Base-by-base conservation (phyloP, 106 monocot species). In the Amphibolis antarctica region DNA sequence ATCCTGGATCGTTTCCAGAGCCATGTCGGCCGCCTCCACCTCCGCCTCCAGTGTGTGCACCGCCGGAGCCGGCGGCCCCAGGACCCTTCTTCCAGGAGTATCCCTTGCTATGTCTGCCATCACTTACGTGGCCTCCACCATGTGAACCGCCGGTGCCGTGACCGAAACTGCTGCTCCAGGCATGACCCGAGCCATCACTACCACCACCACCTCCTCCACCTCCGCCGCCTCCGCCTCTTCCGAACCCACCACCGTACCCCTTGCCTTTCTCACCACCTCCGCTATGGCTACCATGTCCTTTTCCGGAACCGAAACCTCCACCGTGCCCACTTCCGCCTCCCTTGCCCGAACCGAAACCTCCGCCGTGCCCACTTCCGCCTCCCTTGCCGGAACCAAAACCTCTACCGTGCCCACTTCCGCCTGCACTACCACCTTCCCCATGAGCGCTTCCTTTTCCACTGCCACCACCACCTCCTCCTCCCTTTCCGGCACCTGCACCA, bases 141-240 rank as follows among this genome's bases (percentile, higher is more conserved):
- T 57, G 28, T 23, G 57, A 57, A 28, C 57, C 57, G 17, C 57
- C 57, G 6, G 11, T 57, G 14, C 57, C 57, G 17, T 57, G 17
- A 57, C 57, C 57, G 10, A 22, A 42, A 42, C 43, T 42, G 43
- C 43, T 61, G 18, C 43, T 61, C 60, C 60, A 61, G 10, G 43
- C 18, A 42, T 42, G 60, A 42, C 43, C 60, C 28, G 43, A 43
- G 18, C 42, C 15, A 43, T 61, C 60, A 1, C 60, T 43, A 30
- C 60, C 60, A 11, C 60, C 64, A 26, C 64, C 45, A 14, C 64
- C 64, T 2, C 64, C 64, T 23, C 64, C 64, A 12, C 60, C 60
- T 61, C 42, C 28, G 6, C 30, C 28, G 1, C 28, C 46, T 45
- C 46, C 22, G 15, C 64, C 64, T n/a, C 46, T 36, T 28, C 64